Evolutionary conservation across 441 rosid genomes (phyloP), one percentile per base, ranked within the genome.

Genomic region (Erysimum cheiri): DNA sequence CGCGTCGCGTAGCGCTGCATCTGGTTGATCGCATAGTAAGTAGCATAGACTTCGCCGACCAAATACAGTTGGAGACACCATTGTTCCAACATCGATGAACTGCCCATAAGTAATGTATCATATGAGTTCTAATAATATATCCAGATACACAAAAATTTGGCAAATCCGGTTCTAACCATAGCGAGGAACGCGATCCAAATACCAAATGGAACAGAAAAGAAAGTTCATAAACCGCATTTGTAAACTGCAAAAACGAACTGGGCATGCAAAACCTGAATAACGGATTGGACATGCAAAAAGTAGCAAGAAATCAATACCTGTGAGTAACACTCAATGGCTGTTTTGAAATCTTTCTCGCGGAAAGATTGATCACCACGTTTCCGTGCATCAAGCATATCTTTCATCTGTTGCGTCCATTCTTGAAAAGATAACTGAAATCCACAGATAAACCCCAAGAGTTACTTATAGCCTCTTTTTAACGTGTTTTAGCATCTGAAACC

Each of bases 331-430:
- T 88, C 90, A 5, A 87, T 83, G 37, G 94, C 93, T 17, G 83
- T 78, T 76, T 66, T 88, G 80, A 88, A 88, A 74, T 92, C 96
- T 81, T 80, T 92, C 57, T 90, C 95, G 4, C 91, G 87, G 71
- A 90, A 92, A 71, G 93, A 87, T 72, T 83, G 80, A 67, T 92
- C 98, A 24, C 98, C 98, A 13, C 85, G 83, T 87, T 92, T 90
- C 70, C 95, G 82, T 19, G 98, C 96, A 64, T 92, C 98, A 78
- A 92, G 75, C 90, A 84, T 90, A 67, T 92, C 97, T 72, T 92
- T 88, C 84, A 90, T 92, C 73, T 85, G 93, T 72, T 92, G 96
- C 10, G 96, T 90, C 98, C 97, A 92, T 83, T 92, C 98, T 92
- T 92, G 97, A 74, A 92, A 92, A 66, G 96, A 92, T 76, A 90